Evolutionary conservation across 768 basidiomycete species (phyloP).

Genomic region (Lactarius hatsudake): DNA sequence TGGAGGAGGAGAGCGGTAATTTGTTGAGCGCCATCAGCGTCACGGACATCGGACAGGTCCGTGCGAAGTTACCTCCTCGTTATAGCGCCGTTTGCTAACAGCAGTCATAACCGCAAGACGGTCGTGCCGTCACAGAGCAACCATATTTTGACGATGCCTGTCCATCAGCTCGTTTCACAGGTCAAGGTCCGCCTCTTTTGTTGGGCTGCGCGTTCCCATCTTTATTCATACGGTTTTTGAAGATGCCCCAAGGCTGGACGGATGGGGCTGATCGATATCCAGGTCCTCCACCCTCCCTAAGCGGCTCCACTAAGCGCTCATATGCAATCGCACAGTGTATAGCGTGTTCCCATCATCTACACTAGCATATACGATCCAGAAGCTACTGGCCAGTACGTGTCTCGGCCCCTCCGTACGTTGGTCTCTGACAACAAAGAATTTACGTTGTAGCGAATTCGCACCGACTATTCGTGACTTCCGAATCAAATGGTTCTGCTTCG

Average conservation of each 20-base stretch:
- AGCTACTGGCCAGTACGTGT: constrained; percentile 74
- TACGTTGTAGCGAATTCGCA: too few species aligned
- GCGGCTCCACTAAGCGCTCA: background rate
- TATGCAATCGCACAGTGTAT: constrained; percentile 50
- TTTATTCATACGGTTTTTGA: background rate
- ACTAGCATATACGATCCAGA: constrained; percentile 71
- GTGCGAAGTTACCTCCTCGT: too few species aligned
- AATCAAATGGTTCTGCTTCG: too few species aligned
- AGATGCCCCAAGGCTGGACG: constrained; percentile 58
- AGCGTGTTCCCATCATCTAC: constrained; percentile 65
- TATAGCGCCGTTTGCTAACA: too few species aligned
- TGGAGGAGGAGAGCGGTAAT: constrained; percentile 57
- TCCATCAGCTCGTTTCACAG: constrained; percentile 64
- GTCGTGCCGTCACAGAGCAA: too few species aligned
- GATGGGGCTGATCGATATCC: constrained; percentile 81
- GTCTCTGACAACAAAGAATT: too few species aligned
- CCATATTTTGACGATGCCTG: constrained; percentile 43
- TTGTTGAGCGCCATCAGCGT: too few species aligned
- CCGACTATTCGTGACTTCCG: too few species aligned
- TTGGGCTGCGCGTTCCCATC: background rate
- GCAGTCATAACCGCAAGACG: too few species aligned
- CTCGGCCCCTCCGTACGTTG: background rate
- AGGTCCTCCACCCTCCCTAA: constrained; percentile 39
- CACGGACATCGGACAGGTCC: too few species aligned
- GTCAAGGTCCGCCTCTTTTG: constrained; percentile 55